Base-by-base conservation (phyloP, 2,329 filamentous ascomycete genomes). In the Trichophyton verrucosum region DNA sequence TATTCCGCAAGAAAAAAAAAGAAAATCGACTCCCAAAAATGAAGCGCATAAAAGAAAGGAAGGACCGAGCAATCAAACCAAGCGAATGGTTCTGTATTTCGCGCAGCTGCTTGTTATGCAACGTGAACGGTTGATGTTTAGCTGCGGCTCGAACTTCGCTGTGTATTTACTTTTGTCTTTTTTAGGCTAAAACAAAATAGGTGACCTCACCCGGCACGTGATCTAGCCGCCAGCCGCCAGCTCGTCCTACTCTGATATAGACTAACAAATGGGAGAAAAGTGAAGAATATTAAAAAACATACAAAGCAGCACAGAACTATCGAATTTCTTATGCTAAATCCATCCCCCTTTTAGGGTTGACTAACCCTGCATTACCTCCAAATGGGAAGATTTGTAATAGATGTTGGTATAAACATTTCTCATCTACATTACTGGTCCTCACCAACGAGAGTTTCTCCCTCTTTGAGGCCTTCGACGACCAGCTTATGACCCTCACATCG, bases 401-500 rank as follows among this genome's bases (percentile, higher is more conserved):
- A 55, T 17, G 33, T n/a, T 27, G 33, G 51, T 30, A 55, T 30
- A 55, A 38, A 7, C 15, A 30, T 27, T n/a, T 22, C 30, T n/a
- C n/a, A 9, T 55, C 6, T 53, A 20, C 27, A 53, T 30, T 55
- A 36, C 67, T 83, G 84, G 72, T 88, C 83, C 62, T 89, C 86
- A 17, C 84, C 80, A 65, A 91, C 87, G 72, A 85, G 73, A 64
- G 84, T 84, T 69, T 88, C 81, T 49, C 87, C 87, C 69, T 94
- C 88, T 73, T 89, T 83, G 71, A 95, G 77, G 49, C 89, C 89
- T 76, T 95, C 88, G 55, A 95, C 89, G 70, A 89, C 86, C 67
- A 95, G 79, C 74, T 92, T 88, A 73, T 94, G 84, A 60, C 89
- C 89, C 64, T 87, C 84, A 66, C 86, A 87, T 69, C 94, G 86